Conservation (phyloP, 83 land plant genomes). For the Diphasiastrum complanatum region DNA sequence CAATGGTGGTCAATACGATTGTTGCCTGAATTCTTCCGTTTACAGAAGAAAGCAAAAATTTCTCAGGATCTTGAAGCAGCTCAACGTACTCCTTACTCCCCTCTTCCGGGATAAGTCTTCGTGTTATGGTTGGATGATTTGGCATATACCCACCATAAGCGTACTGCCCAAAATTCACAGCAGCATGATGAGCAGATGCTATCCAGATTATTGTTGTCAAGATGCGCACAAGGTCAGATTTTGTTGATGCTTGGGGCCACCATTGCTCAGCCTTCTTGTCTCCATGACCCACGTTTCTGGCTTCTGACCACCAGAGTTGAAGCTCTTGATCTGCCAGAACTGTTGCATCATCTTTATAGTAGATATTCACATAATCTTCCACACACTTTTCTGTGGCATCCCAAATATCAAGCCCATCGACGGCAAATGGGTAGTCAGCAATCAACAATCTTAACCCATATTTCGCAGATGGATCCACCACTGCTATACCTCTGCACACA, state of each 20-base stretch:
- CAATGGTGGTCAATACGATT: no score
- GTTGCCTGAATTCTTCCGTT: no score
- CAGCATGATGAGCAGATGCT: slow-evolving; percentile 64
- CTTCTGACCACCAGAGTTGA: slow-evolving; percentile 73
- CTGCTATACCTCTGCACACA: slow-evolving; percentile 62
- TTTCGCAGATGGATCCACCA: slow-evolving; percentile 48
- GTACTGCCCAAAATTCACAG: slow-evolving; percentile 76
- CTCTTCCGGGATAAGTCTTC: slow-evolving; percentile 46
- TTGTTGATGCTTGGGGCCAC: slow-evolving; percentile 50
- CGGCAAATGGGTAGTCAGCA: slow-evolving; percentile 68
- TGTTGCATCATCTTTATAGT: slow-evolving; percentile 25
- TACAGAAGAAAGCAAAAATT: no score
- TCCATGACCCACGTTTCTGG: slow-evolving; percentile 45
- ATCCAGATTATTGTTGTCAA: slow-evolving; percentile 67
- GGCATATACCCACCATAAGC: slow-evolving; percentile 62
- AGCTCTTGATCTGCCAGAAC: slow-evolving; percentile 49
- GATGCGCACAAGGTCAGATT: slow-evolving; percentile 27
- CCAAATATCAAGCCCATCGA: slow-evolving; percentile 68
- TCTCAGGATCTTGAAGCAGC: no score
- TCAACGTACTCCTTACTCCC: no score
- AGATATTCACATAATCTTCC: slow-evolving; percentile 44
- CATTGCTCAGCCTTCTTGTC: slow-evolving; percentile 67
- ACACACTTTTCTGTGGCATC: slow-evolving; percentile 56
- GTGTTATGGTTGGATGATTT: slow-evolving; percentile 50
- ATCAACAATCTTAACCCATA: slow-evolving; percentile 53